Evolutionary conservation across 352 stramenopile species (phyloP).

Genomic region (Phytopythium sindhum): DNA sequence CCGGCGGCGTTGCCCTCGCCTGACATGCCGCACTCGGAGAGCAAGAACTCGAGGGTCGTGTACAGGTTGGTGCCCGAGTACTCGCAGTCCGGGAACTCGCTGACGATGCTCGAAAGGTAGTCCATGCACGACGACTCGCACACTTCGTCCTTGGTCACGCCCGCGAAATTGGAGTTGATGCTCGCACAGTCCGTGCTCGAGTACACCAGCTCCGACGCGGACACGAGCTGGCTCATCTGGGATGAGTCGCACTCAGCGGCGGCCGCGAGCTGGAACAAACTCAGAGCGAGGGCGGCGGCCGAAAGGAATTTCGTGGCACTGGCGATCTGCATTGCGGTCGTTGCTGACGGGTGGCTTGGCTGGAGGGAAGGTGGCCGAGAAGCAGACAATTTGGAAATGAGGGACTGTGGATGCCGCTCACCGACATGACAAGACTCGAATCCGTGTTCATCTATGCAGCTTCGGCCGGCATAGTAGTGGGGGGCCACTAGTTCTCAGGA

Average conservation of each 20-base stretch:
- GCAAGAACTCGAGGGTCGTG: neutral
- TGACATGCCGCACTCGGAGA: neutral
- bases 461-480: neutral
- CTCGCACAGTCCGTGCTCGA: constrained; percentile 2
- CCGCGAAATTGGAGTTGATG: constrained; percentile 2
- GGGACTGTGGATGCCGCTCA: neutral
- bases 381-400: neutral
- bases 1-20: neutral
- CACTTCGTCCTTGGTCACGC: constrained; percentile 4
- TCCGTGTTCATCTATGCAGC: neutral
- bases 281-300: neutral
- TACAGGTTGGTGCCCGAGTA: constrained; percentile 1
- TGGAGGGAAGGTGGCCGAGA: neutral
- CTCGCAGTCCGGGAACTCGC: constrained; percentile 9
- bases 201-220: constrained; percentile 1
- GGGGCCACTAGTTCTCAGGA: no score
- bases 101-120: constrained; percentile 4
- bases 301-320: neutral
- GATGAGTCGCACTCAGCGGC: neutral
- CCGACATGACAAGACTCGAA: neutral
- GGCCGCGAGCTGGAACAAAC: neutral
- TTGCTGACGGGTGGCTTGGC: neutral
- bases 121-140: constrained; percentile 6
- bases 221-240: neutral
- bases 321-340: neutral